Evolutionary conservation across 2,329 filamentous ascomycete species (phyloP).

Genomic region (Aspergillus sp.): DNA sequence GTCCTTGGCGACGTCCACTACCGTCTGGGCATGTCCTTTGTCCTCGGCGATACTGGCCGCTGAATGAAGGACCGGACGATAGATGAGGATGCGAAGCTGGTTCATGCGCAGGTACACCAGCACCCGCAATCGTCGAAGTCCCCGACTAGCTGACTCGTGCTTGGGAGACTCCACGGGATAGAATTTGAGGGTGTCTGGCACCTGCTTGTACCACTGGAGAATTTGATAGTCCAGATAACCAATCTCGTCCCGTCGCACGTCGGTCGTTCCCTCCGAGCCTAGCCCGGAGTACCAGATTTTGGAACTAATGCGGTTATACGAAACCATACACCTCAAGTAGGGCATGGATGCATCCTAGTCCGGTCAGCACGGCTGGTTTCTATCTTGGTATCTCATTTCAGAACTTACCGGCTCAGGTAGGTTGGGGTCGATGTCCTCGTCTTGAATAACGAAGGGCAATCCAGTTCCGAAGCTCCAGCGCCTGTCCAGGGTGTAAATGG

Average conservation of each 20-base stretch:
- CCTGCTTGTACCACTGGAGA: conserved; percentile 78
- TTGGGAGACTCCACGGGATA: conserved; percentile 54
- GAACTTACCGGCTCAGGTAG: conserved; percentile 71
- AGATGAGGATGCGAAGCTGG: conserved; percentile 85
- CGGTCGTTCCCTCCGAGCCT: conserved; percentile 64
- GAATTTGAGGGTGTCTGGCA: conserved; percentile 66
- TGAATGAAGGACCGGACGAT: conserved; percentile 82
- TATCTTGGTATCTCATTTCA: background rate
- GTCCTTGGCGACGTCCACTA: conserved; percentile 65
- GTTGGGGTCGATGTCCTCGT: conserved; percentile 78
- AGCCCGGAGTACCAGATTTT: conserved; percentile 84
- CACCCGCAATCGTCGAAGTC: conserved; percentile 72
- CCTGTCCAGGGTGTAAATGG: conserved; percentile 79
- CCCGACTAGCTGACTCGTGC: conserved; percentile 58
- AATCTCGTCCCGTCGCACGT: conserved; percentile 71
- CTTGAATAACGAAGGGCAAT: conserved; percentile 80
- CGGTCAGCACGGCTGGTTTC: background rate
- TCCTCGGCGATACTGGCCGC: conserved; percentile 79
- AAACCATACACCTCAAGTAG: conserved; percentile 80
- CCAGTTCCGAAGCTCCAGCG: conserved; percentile 90
- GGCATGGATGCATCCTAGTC: conserved; percentile 52
- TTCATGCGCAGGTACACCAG: conserved; percentile 85
- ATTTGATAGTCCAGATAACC: conserved; percentile 80
- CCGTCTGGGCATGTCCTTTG: conserved; percentile 68
- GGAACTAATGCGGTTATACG: conserved; percentile 77